Evolutionary conservation across 192 early-diverging fungal genomes (phyloP).

Genomic region (Backusella westeae): DNA sequence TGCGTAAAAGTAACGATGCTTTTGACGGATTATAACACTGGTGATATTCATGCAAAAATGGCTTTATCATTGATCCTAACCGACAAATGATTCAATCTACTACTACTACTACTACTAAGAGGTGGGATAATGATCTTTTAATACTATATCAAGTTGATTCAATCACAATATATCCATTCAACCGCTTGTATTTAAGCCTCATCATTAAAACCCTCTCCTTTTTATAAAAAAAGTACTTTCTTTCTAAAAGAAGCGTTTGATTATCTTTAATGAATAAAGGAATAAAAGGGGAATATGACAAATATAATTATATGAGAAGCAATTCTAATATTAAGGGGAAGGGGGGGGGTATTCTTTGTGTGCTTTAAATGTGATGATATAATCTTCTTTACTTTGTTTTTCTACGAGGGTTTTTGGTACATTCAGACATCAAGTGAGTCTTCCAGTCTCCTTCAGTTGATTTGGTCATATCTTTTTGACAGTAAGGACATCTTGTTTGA

Average conservation of each 20-base stretch:
- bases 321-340: not conserved
- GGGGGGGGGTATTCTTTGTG: not conserved
- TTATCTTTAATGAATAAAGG: not conserved
- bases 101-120: too few relatives aligned
- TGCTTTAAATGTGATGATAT: not conserved
- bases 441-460: slow-evolving; percentile 64
- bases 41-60: too few relatives aligned
- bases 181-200: not conserved
- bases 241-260: not conserved
- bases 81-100: too few relatives aligned
- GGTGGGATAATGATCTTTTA: not conserved
- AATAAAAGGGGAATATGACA: not conserved
- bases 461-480: slow-evolving; percentile 56
- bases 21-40: too few relatives aligned
- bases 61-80: too few relatives aligned
- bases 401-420: slow-evolving; percentile 45
- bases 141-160: not conserved
- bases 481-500: slow-evolving; percentile 34
- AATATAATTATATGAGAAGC: not conserved
- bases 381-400: slow-evolving; percentile 7
- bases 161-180: not conserved
- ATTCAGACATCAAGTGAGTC: slow-evolving; percentile 61
- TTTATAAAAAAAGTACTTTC: not conserved
- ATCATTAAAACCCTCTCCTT: not conserved
- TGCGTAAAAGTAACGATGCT: too few relatives aligned